Base-by-base conservation (phyloP, 208 protist species). In the Herpetomonas tarakana region DNA sequence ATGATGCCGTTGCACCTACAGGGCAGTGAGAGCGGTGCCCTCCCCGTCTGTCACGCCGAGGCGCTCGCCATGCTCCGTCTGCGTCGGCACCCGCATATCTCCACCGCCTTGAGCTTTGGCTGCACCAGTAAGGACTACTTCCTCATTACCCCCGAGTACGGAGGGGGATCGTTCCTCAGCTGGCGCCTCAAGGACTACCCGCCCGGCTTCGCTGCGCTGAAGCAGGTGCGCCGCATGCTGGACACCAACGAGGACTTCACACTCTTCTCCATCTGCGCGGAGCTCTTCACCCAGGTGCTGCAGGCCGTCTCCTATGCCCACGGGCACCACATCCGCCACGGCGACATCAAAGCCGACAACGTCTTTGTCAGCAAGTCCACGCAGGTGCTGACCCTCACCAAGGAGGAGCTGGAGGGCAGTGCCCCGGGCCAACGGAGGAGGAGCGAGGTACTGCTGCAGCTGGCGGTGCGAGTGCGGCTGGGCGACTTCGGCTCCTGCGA, bases 401-500 rank as follows among this genome's bases (percentile, higher is more conserved):
- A 21, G 6, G 19, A 47, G 6, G 39, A 58, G 1, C 26, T 14
- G 14, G 50, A 54, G 29, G 50, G n/a, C n/a, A n/a, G n/a, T n/a
- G 35, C 35, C 14, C 35, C 35, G 6, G 14, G 35, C 14, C 47
- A 58, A 14, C 1, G 38, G 27, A 52, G 27, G n/a, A 53, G 11
- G 56, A 61, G 21, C 22, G 14, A 19, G 26, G 30, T 46, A 22
- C 41, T 51, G 41, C 9, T 25, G 24, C 41, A 11, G 24, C 30
- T 22, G 47, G 52, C 84, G 14, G 49, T 52, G 38, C 57, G 62
- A 22, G 67, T 93, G 44, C 71, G 83, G 12, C 45, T 93, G 6
- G 78, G 81, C 56, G 87, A 93, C 72, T 91, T 93, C 64, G 87
- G 87, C 50, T 78, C 77, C 27, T 88, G 83, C 58, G 87, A 93